Percentiles rank a stretch among this genome's conserved stretches.
phyloP scores from a whole-genome alignment of 2,329 filamentous ascomycete species.

The Penicillium vulpinum region DNA sequence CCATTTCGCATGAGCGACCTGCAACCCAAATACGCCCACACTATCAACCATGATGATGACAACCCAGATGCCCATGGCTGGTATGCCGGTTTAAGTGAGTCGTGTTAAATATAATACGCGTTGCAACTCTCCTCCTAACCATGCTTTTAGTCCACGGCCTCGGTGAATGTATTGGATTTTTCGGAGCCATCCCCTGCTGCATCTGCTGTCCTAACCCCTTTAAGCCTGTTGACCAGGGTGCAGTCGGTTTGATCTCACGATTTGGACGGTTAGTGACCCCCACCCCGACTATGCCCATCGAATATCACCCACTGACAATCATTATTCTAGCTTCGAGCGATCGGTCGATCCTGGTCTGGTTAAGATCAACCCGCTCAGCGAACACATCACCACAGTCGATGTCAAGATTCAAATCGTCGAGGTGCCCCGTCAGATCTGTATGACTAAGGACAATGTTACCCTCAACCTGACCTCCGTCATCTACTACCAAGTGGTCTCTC shows the following conservation, averaged over 20 bases:
- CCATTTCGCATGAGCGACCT: slow-evolving; percentile 81
- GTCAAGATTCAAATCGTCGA: slow-evolving; percentile 99
- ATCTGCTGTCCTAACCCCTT: slow-evolving; percentile 92
- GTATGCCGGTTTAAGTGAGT: slow-evolving; percentile 84
- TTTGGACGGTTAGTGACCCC: slow-evolving; percentile 63
- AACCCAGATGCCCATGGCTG: slow-evolving; percentile 75
- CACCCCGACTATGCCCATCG: no score
- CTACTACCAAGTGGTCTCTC: slow-evolving; percentile 96
- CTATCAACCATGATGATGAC: slow-evolving; percentile 59
- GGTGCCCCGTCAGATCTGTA: slow-evolving; percentile 94
- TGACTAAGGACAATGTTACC: slow-evolving; percentile 99
- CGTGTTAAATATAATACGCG: not conserved
- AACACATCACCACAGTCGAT: slow-evolving; percentile 86
- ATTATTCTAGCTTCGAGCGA: slow-evolving; percentile 67
- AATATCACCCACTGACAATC: slow-evolving; percentile 1
- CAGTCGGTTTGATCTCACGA: slow-evolving; percentile 92
- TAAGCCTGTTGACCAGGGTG: slow-evolving; percentile 87
- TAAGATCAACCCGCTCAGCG: slow-evolving; percentile 94
- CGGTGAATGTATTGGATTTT: slow-evolving; percentile 71
- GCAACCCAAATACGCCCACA: slow-evolving; percentile 76
- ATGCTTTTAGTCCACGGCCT: slow-evolving; percentile 65
- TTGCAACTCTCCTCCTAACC: not conserved
- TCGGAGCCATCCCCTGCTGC: slow-evolving; percentile 89
- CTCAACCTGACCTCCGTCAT: slow-evolving; percentile 93
- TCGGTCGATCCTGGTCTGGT: slow-evolving; percentile 95